Conservation (phyloP, 768 basidiomycete species). For the Mycena galericulata region DNA sequence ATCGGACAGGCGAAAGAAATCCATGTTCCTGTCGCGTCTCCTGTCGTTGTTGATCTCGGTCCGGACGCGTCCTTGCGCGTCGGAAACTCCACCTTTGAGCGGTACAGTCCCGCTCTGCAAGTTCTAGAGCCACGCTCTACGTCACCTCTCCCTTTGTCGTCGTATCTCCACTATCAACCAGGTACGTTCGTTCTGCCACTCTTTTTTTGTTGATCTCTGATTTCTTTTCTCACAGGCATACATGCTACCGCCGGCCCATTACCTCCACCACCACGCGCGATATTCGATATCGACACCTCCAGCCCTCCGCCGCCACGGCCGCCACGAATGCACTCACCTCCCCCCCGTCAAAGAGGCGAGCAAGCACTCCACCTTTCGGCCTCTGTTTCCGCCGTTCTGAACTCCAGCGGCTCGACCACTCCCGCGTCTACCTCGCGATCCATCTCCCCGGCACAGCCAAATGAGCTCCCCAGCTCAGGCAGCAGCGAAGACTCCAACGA, state of each 20-base stretch:
- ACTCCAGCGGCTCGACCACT: conserved; percentile 43
- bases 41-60: conserved; percentile 65
- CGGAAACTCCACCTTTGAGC: conserved; percentile 34
- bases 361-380: conserved; percentile 70
- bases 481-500: conserved; percentile 23
- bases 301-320: conserved; percentile 70
- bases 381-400: conserved; percentile 63
- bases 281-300: conserved; percentile 58
- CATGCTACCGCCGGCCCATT: conserved; percentile 82
- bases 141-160: conserved; percentile 44
- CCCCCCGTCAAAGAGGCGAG: conserved; percentile 62
- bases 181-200: conserved; percentile 48
- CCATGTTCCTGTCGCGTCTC: conserved; percentile 69
- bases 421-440: conserved; percentile 34
- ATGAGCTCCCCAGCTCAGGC: conserved; percentile 5
- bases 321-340: conserved; percentile 67
- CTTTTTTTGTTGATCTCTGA: conserved; percentile 1
- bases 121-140: conserved; percentile 34
- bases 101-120: conserved; percentile 39
- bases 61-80: conserved; percentile 43
- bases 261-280: conserved; percentile 74
- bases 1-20: conserved; percentile 75
- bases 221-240: conserved; percentile 52
- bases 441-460: conserved; percentile 25
- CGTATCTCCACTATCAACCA: conserved; percentile 73